Evolutionary conservation across 768 basidiomycete species (phyloP).

Genomic region (Daedaleopsis nitida): DNA sequence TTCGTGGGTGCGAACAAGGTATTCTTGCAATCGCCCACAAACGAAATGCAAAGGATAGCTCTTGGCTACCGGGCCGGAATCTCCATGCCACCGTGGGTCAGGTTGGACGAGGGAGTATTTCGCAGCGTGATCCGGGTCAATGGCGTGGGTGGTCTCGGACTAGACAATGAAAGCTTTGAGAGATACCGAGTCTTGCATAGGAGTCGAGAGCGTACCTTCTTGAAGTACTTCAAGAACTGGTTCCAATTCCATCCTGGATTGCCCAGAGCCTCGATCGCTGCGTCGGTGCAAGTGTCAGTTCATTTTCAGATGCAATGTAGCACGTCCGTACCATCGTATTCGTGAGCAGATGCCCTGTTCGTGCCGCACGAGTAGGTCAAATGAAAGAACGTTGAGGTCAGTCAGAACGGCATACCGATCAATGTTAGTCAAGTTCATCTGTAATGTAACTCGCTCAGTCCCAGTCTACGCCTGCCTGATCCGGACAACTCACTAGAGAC

Average conservation of each 20-base stretch:
- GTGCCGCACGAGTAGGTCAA: neutral
- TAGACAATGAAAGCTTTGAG: neutral
- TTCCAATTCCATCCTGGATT: conserved; percentile 58
- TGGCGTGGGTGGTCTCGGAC: neutral
- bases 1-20: neutral
- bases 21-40: neutral
- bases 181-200: too few species aligned
- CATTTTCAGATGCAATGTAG: too few species aligned
- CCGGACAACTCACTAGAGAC: neutral
- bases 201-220: too few species aligned
- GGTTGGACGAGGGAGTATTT: neutral
- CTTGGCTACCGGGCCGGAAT: neutral
- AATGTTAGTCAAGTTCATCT: neutral
- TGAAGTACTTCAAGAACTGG: neutral
- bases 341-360: neutral
- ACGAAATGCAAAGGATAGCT: neutral
- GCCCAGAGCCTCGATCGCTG: conserved; percentile 35
- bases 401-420: neutral
- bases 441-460: neutral
- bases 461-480: neutral
- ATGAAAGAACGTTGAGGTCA: neutral
- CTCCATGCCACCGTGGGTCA: neutral
- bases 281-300: too few species aligned
- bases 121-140: neutral
- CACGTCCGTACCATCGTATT: neutral